These are phyloP conservation scores for Citrus cavaleriei DNA, from an alignment of 345 rosid species.

Conservation along the genomic window DNA sequence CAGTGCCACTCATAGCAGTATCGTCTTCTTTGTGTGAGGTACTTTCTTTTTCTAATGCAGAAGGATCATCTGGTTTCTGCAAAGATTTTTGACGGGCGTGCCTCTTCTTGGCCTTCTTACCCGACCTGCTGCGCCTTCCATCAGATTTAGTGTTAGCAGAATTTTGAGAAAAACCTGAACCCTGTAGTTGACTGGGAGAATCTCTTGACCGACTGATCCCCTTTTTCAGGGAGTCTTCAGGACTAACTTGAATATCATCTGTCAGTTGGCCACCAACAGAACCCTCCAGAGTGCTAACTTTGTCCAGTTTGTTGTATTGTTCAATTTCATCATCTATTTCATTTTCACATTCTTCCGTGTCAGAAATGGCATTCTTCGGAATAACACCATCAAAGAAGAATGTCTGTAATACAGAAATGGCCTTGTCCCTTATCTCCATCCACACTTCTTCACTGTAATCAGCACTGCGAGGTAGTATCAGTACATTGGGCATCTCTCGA, in stretches of 20 bases:
- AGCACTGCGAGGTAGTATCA: constrained; percentile 96
- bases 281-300: constrained; percentile 40
- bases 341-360: constrained; percentile 70
- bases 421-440: constrained; percentile 97
- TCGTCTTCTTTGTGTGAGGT: constrained; percentile 75
- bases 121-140: constrained; percentile 72
- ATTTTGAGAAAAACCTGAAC: constrained; percentile 48
- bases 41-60: constrained; percentile 63
- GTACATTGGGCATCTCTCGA: constrained; percentile 98
- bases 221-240: constrained; percentile 47
- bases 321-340: constrained; percentile 54
- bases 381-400: constrained; percentile 75
- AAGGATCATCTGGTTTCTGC: constrained; percentile 60
- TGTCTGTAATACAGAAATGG: constrained; percentile 74
- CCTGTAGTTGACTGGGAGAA: constrained; percentile 48
- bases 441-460: constrained; percentile 99
- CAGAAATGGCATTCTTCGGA: constrained; percentile 74
- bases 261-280: constrained; percentile 46
- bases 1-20: constrained; percentile 86
- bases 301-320: constrained; percentile 35
- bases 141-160: constrained; percentile 42
- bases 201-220: constrained; percentile 42
- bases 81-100: constrained; percentile 65
- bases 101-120: constrained; percentile 95
- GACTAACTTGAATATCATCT: constrained; percentile 47